Percentiles rank a stretch among this genome's conserved stretches.
phyloP scores from a whole-genome alignment of 441 rosid genomes.

The Croton laevigatus region DNA sequence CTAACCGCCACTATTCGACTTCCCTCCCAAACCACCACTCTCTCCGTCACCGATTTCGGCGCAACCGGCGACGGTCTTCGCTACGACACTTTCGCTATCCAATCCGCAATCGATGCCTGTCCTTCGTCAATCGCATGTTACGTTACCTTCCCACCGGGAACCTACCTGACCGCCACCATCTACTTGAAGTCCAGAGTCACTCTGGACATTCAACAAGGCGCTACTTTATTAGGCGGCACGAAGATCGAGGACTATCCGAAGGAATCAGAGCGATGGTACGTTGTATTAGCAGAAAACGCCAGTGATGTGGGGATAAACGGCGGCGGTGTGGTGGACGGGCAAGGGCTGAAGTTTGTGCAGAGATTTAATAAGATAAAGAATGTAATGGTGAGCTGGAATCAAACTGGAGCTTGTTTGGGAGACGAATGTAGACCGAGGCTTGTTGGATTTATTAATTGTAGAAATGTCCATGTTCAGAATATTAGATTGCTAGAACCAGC shows the following conservation, averaged over 20 bases:
- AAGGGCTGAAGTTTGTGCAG: conserved; percentile 64
- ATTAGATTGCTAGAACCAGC: conserved; percentile 60
- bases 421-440: conserved; percentile 82
- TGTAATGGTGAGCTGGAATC: conserved; percentile 90
- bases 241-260: conserved; percentile 58
- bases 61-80: conserved; percentile 66
- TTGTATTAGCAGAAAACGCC: conserved; percentile 69
- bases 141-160: conserved; percentile 68
- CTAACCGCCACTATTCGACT: conserved; percentile 27
- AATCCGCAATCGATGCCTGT: conserved; percentile 68
- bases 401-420: conserved; percentile 67
- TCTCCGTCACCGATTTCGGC: conserved; percentile 64
- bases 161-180: conserved; percentile 69
- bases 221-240: conserved; percentile 65
- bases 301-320: conserved; percentile 77
- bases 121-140: conserved; percentile 43
- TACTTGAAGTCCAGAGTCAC: conserved; percentile 59
- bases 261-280: conserved; percentile 63
- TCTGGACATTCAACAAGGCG: conserved; percentile 57
- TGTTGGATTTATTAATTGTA: conserved; percentile 66
- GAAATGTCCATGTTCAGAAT: conserved; percentile 58
- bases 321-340: conserved; percentile 80
- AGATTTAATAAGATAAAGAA: conserved; percentile 60
- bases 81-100: conserved; percentile 76
- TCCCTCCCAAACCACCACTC: conserved; percentile 22